These are phyloP conservation scores for Syzygium grande DNA, from an alignment of 345 rosid genomes.

Conservation along the genomic window DNA sequence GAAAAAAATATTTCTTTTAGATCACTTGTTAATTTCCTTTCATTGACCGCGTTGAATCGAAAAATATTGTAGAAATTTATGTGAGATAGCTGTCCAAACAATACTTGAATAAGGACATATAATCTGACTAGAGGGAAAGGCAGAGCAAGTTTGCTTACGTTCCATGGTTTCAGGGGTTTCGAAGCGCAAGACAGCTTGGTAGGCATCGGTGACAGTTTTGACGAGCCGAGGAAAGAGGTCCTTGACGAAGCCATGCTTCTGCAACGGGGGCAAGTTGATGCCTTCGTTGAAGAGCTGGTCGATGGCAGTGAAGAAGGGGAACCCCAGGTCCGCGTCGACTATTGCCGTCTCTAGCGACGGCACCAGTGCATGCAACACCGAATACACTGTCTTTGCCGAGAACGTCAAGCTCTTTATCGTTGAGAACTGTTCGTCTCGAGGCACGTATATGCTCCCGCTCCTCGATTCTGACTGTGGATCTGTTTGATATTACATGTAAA, in stretches of 20 bases:
- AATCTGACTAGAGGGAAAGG: neutral
- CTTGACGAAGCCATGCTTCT: constrained; percentile 14
- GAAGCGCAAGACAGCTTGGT: constrained; percentile 38
- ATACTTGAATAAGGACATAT: neutral
- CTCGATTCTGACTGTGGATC: constrained; percentile 45
- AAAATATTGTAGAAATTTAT: no score
- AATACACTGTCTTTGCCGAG: constrained; percentile 49
- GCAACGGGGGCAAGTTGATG: constrained; percentile 18
- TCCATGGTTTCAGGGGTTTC: constrained; percentile 41
- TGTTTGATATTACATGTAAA: neutral
- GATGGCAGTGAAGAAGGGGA: constrained; percentile 55
- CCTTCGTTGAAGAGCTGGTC: constrained; percentile 60
- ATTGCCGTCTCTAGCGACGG: constrained; percentile 39
- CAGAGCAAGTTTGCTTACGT: constrained; percentile 11
- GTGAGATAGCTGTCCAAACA: neutral
- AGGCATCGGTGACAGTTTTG: constrained; percentile 21
- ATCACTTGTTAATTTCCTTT: no score
- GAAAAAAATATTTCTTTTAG: no score
- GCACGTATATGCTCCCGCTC: constrained; percentile 41
- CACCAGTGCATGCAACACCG: constrained; percentile 44
- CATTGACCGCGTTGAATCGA: no score
- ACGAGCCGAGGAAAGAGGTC: constrained; percentile 48
- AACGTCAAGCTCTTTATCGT: constrained; percentile 34
- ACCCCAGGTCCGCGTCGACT: constrained; percentile 28
- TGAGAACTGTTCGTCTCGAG: constrained; percentile 70